Evolutionary conservation across 2,329 filamentous ascomycete genomes (phyloP).

Genomic region (Fusarium sterilihyphosum): DNA sequence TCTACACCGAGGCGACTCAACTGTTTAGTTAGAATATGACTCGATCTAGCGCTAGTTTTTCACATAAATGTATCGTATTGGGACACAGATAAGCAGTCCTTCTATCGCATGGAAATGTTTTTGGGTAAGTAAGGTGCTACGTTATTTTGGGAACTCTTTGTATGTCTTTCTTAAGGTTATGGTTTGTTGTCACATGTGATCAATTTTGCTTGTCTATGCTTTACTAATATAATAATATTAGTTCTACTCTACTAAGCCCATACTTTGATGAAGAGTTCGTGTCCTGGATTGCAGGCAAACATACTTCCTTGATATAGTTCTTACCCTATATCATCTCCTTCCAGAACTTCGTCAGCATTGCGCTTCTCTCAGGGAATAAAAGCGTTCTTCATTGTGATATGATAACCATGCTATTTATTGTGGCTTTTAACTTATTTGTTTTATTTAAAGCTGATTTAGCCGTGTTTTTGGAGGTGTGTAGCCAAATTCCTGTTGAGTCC

Average conservation of each 20-base stretch:
- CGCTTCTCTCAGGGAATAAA: neutral
- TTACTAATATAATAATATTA: too few relatives aligned
- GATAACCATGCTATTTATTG: too few relatives aligned
- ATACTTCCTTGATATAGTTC: too few relatives aligned
- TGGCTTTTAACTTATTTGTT: fast-evolving
- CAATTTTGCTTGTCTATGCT: too few relatives aligned
- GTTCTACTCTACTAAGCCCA: fast-evolving
- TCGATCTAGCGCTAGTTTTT: neutral
- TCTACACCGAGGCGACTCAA: neutral
- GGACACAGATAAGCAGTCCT: too few relatives aligned
- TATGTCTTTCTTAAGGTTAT: neutral
- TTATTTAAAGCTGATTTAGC: too few relatives aligned
- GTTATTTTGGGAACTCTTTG: fast-evolving
- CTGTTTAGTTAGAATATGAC: fast-evolving
- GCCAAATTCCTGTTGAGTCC: fast-evolving
- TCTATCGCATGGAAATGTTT: fast-evolving
- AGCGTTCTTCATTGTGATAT: fast-evolving
- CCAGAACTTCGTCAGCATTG: too few relatives aligned
- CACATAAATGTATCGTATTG: fast-evolving
- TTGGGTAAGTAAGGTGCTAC: fast-evolving
- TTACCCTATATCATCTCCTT: neutral
- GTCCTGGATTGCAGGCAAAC: neutral
- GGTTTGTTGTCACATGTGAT: too few relatives aligned
- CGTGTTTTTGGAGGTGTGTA: neutral
- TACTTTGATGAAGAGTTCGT: too few relatives aligned